Evolutionary conservation across 441 rosid species (phyloP).

Genomic region (Populus hybrid): DNA sequence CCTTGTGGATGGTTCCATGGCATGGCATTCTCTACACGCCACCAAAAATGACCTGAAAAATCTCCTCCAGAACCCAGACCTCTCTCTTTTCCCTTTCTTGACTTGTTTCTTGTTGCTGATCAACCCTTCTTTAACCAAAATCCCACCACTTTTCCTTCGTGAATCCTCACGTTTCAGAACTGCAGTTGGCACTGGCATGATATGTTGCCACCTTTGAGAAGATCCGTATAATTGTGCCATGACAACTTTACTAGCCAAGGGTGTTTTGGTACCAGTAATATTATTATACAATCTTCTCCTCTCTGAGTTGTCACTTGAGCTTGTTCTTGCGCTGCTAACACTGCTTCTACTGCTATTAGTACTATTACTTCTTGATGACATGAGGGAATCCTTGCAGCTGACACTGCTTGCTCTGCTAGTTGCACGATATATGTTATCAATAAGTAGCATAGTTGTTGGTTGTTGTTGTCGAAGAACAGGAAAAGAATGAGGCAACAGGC

Average conservation of each 20-base stretch:
- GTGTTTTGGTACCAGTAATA: conserved; percentile 14
- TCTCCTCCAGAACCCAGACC: conserved; percentile 42
- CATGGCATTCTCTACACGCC: conserved; percentile 75
- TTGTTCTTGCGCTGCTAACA: conserved; percentile 48
- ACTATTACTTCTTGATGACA: conserved; percentile 66
- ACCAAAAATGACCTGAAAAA: conserved; percentile 46
- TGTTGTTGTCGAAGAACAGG: conserved; percentile 34
- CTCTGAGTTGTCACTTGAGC: conserved; percentile 43
- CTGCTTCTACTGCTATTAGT: conserved; percentile 70
- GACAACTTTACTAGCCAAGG: conserved; percentile 40
- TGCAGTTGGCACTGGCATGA: conserved; percentile 38
- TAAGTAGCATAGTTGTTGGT: conserved; percentile 17
- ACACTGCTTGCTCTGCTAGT: conserved; percentile 48
- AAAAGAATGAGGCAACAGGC: conserved; percentile 66
- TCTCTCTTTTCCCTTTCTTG: conserved; percentile 12
- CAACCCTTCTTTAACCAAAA: conserved; percentile 1
- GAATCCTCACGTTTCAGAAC: conserved; percentile 51
- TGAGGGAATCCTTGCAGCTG: conserved; percentile 48
- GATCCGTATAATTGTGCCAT: conserved; percentile 60
- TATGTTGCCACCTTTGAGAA: conserved; percentile 71
- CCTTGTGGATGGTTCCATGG: conserved; percentile 62
- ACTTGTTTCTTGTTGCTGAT: conserved; percentile 9
- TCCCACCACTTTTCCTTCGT: conserved; percentile 29
- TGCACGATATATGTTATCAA: conserved; percentile 10
- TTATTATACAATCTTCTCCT: conserved; percentile 21